Percentiles rank a stretch among this genome's conserved stretches.
These are phyloP conservation scores for Haberlea rhodopensis DNA, from an alignment of 257 asterid species.

Conservation along the genomic window DNA sequence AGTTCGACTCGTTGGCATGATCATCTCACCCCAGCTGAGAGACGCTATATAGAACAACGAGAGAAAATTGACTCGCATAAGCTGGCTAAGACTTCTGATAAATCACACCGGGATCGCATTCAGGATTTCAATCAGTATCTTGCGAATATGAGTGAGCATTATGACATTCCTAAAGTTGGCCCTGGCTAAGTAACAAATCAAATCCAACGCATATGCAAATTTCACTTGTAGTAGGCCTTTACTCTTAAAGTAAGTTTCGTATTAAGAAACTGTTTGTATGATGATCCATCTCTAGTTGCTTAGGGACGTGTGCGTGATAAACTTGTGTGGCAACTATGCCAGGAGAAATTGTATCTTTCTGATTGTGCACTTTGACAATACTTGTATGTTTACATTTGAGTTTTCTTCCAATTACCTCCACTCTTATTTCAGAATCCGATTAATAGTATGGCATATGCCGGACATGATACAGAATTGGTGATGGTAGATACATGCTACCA, in stretches of 20 bases:
- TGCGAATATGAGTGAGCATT: conserved; percentile 98
- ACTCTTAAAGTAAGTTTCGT: neutral
- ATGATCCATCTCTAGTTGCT: neutral
- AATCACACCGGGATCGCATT: conserved; percentile 93
- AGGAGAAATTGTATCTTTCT: neutral
- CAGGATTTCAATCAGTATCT: conserved; percentile 94
- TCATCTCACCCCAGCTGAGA: conserved; percentile 86
- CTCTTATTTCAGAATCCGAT: neutral
- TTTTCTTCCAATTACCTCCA: neutral
- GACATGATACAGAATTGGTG: neutral
- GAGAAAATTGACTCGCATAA: conserved; percentile 59
- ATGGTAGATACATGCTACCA: neutral
- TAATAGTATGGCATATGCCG: neutral
- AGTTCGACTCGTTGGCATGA: conserved; percentile 50
- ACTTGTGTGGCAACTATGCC: neutral
- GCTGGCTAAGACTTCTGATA: conserved; percentile 83
- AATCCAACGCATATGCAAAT: neutral
- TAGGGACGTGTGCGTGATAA: neutral
- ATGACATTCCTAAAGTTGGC: conserved; percentile 94
- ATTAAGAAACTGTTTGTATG: neutral
- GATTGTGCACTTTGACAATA: neutral
- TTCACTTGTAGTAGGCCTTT: conserved; percentile 6
- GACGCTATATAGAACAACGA: conserved; percentile 88
- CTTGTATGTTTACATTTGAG: no score
- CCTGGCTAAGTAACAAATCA: conserved; percentile 56